phyloP scores from a whole-genome alignment of 805 yeast genomes.

The Monosporozyma solicola region DNA sequence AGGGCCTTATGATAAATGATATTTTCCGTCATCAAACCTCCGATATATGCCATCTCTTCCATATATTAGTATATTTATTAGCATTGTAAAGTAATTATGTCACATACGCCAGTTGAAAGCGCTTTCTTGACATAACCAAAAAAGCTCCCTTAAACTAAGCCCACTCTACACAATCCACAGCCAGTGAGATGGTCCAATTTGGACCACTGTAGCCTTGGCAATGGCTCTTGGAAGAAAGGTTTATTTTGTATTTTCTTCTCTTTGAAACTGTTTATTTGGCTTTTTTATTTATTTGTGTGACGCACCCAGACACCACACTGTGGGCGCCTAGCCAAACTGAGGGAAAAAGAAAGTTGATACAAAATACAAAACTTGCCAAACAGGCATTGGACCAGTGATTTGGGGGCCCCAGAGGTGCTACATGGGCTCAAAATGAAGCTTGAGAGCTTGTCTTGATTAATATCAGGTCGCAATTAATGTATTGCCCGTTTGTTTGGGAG shows the following conservation, averaged over 20 bases:
- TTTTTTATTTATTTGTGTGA: background rate
- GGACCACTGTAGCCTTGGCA: background rate
- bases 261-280: background rate
- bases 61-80: too few relatives aligned
- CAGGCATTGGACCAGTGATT: background rate
- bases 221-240: background rate
- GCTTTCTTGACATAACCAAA: too few relatives aligned
- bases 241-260: background rate
- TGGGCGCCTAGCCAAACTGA: background rate
- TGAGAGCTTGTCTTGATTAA: background rate
- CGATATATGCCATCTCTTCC: too few relatives aligned
- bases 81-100: too few relatives aligned
- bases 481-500: background rate
- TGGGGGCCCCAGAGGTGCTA: background rate
- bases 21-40: too few relatives aligned
- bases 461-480: background rate
- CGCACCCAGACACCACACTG: background rate
- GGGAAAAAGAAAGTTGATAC: constrained; percentile 1
- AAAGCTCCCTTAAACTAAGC: background rate
- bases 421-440: background rate
- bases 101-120: too few relatives aligned
- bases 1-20: too few relatives aligned
- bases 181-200: background rate
- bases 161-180: background rate
- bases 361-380: background rate